Base-by-base conservation (phyloP, 768 basidiomycete genomes). In the Russula emetica region DNA sequence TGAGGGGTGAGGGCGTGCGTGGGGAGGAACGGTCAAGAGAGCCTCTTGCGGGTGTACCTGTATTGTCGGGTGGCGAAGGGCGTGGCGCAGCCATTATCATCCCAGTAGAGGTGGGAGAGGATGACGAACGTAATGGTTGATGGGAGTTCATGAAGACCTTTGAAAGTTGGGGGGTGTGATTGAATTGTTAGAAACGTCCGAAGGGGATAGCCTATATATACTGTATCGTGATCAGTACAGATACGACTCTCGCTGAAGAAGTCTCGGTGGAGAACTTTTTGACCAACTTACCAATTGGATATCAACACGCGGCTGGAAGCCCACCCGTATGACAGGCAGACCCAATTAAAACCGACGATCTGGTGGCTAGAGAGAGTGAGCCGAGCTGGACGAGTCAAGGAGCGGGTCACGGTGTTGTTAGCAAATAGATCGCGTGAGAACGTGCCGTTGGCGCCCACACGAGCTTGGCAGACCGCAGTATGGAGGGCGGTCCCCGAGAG, bases 1-100 rank as follows among this genome's bases (percentile, higher is more conserved):
- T 60, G 30, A 66, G 66, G 0, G 66, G 66, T 8, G 66, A 66
- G 0, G 66, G 26, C 18, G 38, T 55, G 26, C 58, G 62, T 1
- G 49, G 52, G 9, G 53, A 60, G 9, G 36, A 36, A 16, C 0
- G 38, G 20, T 55, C 58, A 3, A 45, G 9, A 28, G 58, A 60
- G 11, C 28, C n/a, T 13, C 58, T 54, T n/a, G 54, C 9, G 34
- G 58, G 28, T 28, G 57, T 14, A 45, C 28, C 32, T 20, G 28
- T 32, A 44, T n/a, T 13, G 34, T 51, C 2, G 18, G 62, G 14
- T 18, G 18, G 24, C 8, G 62, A 24, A 13, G 38, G 8, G 5
- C 45, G 47, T 49, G 36, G 8, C 13, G 30, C 16, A 49, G 26
- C 10, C 10, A n/a, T 44, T 3, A n/a, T 56, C 18, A 18, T 28